Evolutionary conservation across 2,329 filamentous ascomycete species (phyloP).

Genomic region (Pyrenophora graminea): DNA sequence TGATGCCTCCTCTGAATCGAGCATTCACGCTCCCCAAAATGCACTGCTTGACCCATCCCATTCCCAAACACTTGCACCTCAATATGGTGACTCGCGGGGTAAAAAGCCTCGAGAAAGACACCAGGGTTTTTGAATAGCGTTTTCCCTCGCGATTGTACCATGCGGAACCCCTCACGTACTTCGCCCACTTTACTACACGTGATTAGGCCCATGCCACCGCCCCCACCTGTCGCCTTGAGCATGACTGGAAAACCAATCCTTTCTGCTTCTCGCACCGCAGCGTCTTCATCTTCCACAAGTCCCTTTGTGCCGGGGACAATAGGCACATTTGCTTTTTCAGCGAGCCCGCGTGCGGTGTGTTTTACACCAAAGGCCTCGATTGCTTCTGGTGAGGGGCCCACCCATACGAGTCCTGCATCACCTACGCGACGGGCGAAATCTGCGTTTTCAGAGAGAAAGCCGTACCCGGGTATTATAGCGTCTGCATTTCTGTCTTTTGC

Average conservation of each 20-base stretch:
- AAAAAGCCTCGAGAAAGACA: conserved; percentile 56
- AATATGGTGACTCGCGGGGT: conserved; percentile 61
- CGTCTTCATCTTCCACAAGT: conserved; percentile 48
- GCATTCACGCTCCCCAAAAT: conserved; percentile 87
- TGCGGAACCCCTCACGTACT: conserved; percentile 51
- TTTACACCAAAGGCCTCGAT: conserved; percentile 65
- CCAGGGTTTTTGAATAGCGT: conserved; percentile 19
- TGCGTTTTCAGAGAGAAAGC: conserved; percentile 67
- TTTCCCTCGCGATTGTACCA: conserved; percentile 57
- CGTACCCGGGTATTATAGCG: conserved; percentile 69
- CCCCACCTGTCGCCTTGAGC: conserved; percentile 64
- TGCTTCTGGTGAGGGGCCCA: conserved; percentile 59
- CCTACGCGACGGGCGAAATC: conserved; percentile 61
- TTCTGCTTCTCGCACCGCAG: conserved; percentile 50
- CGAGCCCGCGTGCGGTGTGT: conserved; percentile 60
- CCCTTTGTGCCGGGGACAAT: conserved; percentile 60
- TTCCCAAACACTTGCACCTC: conserved; percentile 93
- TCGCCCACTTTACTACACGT: conserved; percentile 13
- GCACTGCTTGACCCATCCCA: conserved; percentile 74
- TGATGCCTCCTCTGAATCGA: conserved; percentile 86
- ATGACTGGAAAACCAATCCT: conserved; percentile 57
- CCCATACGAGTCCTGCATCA: conserved; percentile 61
- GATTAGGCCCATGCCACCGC: conserved; percentile 60
- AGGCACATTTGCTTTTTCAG: conserved; percentile 57
- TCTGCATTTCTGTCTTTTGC: conserved; percentile 56